Conservation (phyloP, 495 filamentous ascomycete genomes). For the Penicillium soppii region DNA sequence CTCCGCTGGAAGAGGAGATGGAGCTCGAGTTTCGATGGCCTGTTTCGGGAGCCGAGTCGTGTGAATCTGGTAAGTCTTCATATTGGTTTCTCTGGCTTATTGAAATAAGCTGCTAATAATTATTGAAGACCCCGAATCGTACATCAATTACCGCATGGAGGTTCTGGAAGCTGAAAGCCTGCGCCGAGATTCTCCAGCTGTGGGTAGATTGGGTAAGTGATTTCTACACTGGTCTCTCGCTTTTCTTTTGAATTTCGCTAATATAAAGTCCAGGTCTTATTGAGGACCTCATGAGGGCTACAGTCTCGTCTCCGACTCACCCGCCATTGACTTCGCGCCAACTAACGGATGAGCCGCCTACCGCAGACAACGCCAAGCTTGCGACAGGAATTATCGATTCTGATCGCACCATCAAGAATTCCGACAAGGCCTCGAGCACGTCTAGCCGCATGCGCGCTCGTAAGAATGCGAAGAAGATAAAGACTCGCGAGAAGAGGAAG, state of each 20-base stretch:
- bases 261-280: neutral
- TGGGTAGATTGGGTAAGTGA: neutral
- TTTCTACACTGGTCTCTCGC: neutral
- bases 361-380: neutral
- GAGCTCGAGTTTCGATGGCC: neutral
- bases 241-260: neutral
- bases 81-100: neutral
- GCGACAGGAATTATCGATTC: neutral
- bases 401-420: neutral
- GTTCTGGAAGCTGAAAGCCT: neutral
- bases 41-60: neutral
- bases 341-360: too few species aligned
- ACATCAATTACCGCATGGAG: neutral
- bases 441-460: neutral
- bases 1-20: neutral
- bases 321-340: neutral
- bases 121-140: neutral
- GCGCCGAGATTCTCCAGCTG: neutral
- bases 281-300: neutral
- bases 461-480: neutral
- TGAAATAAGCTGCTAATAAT: neutral
- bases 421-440: neutral
- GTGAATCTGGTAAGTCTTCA: neutral
- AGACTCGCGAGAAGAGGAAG: neutral
- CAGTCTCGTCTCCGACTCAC: neutral